Conservation (phyloP, 345 rosid species). For the Dipteronia dyeriana region DNA sequence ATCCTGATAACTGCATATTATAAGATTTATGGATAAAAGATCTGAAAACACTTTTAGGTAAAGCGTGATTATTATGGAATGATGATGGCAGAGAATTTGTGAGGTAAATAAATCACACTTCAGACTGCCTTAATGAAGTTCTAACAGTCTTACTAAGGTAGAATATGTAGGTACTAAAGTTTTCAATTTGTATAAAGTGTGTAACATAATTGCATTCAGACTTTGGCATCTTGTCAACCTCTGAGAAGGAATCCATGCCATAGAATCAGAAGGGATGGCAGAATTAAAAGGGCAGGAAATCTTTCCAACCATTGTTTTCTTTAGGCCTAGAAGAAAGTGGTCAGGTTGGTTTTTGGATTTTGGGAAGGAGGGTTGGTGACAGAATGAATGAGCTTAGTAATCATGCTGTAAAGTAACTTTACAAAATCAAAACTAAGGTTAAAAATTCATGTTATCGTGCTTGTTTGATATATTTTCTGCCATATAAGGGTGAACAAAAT, state of each 20-base stretch:
- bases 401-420: neutral
- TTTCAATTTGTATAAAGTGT: neutral
- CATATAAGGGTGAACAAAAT: neutral
- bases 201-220: neutral
- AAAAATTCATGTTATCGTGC: no score
- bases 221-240: neutral
- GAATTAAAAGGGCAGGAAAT: neutral
- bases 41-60: neutral
- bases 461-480: neutral
- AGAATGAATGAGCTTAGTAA: neutral
- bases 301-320: neutral
- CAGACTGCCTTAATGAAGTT: neutral
- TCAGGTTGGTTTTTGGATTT: no score
- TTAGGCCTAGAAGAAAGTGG: neutral
- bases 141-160: neutral
- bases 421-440: no score
- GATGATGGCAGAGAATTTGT: neutral
- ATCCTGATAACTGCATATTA: neutral
- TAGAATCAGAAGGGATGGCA: neutral
- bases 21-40: neutral
- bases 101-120: neutral
- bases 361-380: neutral
- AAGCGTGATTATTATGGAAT: neutral
- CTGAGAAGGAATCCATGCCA: neutral
- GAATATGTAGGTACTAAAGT: neutral